Evolutionary conservation across 345 rosid genomes (phyloP).

Genomic region (Balakata baccata): DNA sequence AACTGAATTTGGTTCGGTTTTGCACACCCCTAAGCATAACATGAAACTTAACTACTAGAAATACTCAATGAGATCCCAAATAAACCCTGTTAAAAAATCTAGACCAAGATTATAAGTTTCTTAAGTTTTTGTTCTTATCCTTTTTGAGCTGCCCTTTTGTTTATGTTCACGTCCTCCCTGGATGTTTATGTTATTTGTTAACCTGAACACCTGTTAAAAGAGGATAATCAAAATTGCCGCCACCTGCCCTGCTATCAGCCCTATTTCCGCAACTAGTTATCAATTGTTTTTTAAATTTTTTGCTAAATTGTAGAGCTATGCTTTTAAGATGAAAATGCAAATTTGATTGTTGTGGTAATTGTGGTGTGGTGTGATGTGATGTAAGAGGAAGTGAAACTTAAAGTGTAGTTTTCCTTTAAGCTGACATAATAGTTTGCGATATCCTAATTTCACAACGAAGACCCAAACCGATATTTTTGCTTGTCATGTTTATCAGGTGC

Average conservation of each 20-base stretch:
- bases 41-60: background rate
- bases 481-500: slow-evolving; percentile 46
- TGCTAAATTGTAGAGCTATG: background rate
- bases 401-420: background rate
- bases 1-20: no score
- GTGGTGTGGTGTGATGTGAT: slow-evolving; percentile 2
- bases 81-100: background rate
- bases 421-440: background rate
- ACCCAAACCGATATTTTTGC: background rate
- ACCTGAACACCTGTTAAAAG: background rate
- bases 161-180: background rate
- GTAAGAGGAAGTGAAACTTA: background rate
- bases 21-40: no score
- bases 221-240: no score
- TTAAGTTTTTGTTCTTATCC: background rate
- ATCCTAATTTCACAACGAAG: background rate
- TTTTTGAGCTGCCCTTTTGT: background rate
- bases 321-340: background rate
- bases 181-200: background rate
- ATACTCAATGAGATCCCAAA: background rate
- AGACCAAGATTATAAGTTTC: background rate
- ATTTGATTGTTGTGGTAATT: background rate
- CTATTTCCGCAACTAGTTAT: background rate
- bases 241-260: background rate
- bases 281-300: background rate